phyloP scores from a whole-genome alignment of 176 grass and related monocot genomes.

The Panicum miliaceum region DNA sequence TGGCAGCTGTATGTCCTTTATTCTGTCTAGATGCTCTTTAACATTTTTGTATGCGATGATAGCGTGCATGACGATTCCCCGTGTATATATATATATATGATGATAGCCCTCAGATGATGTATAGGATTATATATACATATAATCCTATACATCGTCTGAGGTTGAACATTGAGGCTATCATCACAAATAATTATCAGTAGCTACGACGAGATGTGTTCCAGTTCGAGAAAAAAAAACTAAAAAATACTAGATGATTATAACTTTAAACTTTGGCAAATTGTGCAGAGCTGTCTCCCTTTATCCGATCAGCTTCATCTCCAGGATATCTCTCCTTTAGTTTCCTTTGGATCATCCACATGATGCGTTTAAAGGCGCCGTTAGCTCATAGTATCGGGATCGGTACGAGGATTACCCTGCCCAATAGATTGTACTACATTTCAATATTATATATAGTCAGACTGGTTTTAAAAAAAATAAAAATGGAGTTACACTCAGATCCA shows the following conservation, averaged over 20 bases:
- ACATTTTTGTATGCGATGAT: neutral
- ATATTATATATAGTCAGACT: neutral
- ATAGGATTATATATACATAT: neutral
- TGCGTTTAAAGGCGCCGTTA: neutral
- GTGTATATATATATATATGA: neutral
- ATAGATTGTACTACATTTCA: neutral
- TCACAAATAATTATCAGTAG: neutral
- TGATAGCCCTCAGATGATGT: too few species aligned
- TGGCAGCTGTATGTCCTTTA: neutral
- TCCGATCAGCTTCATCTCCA: neutral
- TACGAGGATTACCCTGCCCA: neutral
- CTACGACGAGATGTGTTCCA: neutral
- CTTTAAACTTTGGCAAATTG: neutral
- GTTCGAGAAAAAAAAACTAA: too few species aligned
- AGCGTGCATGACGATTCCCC: neutral
- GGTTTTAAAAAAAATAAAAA: neutral
- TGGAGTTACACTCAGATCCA: neutral
- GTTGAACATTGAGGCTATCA: neutral
- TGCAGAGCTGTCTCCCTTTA: neutral
- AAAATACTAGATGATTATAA: neutral
- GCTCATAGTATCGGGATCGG: neutral
- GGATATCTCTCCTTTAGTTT: neutral
- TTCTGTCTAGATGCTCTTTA: neutral
- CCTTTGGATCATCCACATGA: neutral
- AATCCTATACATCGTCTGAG: too few species aligned